Evolutionary conservation across 257 asterid genomes (phyloP).

Genomic region (Fraxinus pennsylvanica): DNA sequence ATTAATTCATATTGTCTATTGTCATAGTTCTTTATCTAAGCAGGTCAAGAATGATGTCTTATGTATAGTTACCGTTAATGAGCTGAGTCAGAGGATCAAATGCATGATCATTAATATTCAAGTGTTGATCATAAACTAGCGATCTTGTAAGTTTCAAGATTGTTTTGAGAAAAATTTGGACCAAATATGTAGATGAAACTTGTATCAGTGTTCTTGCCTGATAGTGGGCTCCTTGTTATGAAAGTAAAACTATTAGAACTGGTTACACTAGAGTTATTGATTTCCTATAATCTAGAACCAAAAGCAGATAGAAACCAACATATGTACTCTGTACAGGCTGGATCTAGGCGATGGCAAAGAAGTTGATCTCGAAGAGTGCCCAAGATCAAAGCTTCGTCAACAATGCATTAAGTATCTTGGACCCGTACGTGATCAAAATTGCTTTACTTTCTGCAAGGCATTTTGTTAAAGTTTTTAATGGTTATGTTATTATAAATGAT

Average conservation of each 20-base stretch:
- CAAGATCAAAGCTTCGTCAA: constrained; percentile 77
- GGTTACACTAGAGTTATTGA: neutral
- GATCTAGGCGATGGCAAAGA: constrained; percentile 96
- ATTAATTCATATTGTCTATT: neutral
- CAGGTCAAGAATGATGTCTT: constrained; percentile 26
- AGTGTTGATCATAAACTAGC: neutral
- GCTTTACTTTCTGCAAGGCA: constrained; percentile 14
- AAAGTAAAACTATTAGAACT: constrained; percentile 12
- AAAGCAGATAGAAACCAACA: constrained; percentile 21
- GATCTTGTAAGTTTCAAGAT: neutral
- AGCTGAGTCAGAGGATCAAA: constrained; percentile 15
- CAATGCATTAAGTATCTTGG: constrained; percentile 95
- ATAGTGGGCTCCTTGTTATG: constrained; percentile 15
- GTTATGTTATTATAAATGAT: neutral
- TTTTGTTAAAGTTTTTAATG: neutral
- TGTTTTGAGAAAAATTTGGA: neutral
- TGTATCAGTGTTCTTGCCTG: constrained; percentile 4
- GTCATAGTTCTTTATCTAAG: constrained; percentile 9
- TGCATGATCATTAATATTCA: neutral
- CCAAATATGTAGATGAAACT: constrained; percentile 8
- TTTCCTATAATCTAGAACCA: neutral
- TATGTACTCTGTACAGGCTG: constrained; percentile 56
- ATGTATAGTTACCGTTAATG: neutral
- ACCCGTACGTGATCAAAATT: constrained; percentile 61
- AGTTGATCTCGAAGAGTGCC: constrained; percentile 79